Evolutionary conservation across 495 filamentous ascomycete species (phyloP).

Genomic region (Cercophora scortea): DNA sequence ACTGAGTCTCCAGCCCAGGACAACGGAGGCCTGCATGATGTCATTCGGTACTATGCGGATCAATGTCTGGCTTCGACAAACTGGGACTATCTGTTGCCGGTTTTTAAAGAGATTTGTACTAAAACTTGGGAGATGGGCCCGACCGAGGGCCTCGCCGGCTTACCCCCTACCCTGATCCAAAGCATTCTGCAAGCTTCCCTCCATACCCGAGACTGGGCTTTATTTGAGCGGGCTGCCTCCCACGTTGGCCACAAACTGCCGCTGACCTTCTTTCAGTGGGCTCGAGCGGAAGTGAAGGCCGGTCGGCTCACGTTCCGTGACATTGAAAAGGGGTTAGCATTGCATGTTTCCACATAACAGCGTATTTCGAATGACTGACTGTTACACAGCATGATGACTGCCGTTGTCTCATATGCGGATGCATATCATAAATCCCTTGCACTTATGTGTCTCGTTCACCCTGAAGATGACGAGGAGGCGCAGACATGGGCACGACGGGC

Average conservation of each 20-base stretch:
- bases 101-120: slow-evolving; percentile 8
- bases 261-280: slow-evolving; percentile 6
- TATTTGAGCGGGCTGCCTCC: slow-evolving; percentile 6
- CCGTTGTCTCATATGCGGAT: slow-evolving; percentile 1
- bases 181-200: slow-evolving; percentile 5
- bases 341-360: not conserved
- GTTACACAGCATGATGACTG: not conserved
- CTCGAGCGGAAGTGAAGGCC: not conserved
- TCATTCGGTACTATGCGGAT: slow-evolving; percentile 1
- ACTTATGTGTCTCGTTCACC: not conserved
- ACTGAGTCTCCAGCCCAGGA: not conserved
- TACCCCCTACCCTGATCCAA: not conserved
- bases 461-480: not conserved
- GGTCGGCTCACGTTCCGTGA: not conserved
- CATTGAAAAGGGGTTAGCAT: slow-evolving; percentile 6
- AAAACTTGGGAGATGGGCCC: slow-evolving; percentile 5
- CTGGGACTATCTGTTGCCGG: slow-evolving; percentile 1
- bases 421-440: not conserved
- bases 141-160: slow-evolving; percentile 2
- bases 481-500: not conserved
- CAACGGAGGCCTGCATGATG: not conserved
- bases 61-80: not conserved
- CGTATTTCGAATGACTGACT: not conserved
- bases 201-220: slow-evolving; percentile 5
- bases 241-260: slow-evolving; percentile 2